Conservation (phyloP, 1,139 yeast genomes). For the Eremothecium sinecaudum region DNA sequence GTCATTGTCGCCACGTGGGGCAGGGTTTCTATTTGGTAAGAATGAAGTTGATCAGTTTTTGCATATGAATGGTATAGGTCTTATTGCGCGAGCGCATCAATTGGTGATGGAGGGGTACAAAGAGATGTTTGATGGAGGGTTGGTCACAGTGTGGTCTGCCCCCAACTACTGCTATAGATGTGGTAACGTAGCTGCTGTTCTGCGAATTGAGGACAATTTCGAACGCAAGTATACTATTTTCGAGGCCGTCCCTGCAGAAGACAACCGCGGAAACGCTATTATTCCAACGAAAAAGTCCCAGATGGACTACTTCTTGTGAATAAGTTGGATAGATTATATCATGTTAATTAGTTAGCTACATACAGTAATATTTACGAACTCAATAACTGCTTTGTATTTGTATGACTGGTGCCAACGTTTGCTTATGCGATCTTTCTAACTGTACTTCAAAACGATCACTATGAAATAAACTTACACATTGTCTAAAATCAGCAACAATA, state of each 20-base stretch:
- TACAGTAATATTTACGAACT: too few species aligned
- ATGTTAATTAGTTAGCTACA: too few species aligned
- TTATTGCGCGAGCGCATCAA: conserved; percentile 96
- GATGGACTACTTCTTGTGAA: conserved; percentile 31
- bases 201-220: conserved; percentile 64
- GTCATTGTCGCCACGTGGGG: conserved; percentile 98
- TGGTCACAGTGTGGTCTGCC: conserved; percentile 90
- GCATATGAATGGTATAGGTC: conserved; percentile 67
- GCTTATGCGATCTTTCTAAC: too few species aligned
- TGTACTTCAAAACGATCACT: too few species aligned
- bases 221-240: conserved; percentile 71
- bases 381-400: too few species aligned
- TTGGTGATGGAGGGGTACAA: conserved; percentile 95
- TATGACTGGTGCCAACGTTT: too few species aligned
- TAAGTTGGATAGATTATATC: too few species aligned
- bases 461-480: too few species aligned
- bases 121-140: conserved; percentile 76
- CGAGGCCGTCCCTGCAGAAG: conserved; percentile 55
- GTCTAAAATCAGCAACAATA: too few species aligned
- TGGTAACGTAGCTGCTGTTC: conserved; percentile 89
- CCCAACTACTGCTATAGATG: conserved; percentile 94
- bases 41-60: conserved; percentile 78
- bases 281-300: conserved; percentile 31
- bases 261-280: conserved; percentile 29
- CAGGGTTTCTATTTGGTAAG: conserved; percentile 90